Evolutionary conservation across 768 basidiomycete genomes (phyloP).

Genomic region (Amanita pseudoporphyria): DNA sequence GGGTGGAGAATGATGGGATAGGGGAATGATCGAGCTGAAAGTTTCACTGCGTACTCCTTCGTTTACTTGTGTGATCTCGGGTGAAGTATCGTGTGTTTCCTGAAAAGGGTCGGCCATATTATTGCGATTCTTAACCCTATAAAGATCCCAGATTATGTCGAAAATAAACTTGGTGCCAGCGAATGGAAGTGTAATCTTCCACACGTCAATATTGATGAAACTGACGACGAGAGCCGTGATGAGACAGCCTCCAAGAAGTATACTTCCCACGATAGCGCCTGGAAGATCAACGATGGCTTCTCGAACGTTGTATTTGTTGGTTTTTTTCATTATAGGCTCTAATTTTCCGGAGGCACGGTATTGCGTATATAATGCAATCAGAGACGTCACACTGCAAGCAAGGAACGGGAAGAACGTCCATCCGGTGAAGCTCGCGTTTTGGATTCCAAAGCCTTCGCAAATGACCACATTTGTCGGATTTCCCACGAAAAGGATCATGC

Average conservation of each 20-base stretch:
- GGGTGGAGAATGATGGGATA: too few species aligned
- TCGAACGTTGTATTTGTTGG: conserved; percentile 36
- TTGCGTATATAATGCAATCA: conserved; percentile 44
- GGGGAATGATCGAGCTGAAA: too few species aligned
- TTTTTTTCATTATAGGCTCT: conserved; percentile 31
- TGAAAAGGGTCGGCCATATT: background rate
- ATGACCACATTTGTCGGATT: conserved; percentile 95
- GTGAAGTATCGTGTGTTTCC: too few species aligned
- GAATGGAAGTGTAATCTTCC: conserved; percentile 79
- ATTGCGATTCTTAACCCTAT: conserved; percentile 23
- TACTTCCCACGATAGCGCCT: conserved; percentile 66
- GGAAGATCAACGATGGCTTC: conserved; percentile 62
- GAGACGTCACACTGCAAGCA: conserved; percentile 54
- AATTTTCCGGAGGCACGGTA: conserved; percentile 49
- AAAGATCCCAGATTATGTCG: conserved; percentile 55
- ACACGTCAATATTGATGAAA: conserved; percentile 70
- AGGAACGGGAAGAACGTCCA: conserved; percentile 80
- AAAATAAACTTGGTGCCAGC: conserved; percentile 62
- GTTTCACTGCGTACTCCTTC: too few species aligned
- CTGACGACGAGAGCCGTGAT: conserved; percentile 68
- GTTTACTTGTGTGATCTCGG: too few species aligned
- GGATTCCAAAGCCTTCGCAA: conserved; percentile 75
- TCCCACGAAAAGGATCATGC: conserved; percentile 68
- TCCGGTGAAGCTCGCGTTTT: conserved; percentile 70
- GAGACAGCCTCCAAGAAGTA: conserved; percentile 58